Percentiles rank a stretch among this genome's conserved stretches.
Evolutionary conservation across 768 basidiomycete species (phyloP).

Genomic region (Auricularia heimuer): DNA sequence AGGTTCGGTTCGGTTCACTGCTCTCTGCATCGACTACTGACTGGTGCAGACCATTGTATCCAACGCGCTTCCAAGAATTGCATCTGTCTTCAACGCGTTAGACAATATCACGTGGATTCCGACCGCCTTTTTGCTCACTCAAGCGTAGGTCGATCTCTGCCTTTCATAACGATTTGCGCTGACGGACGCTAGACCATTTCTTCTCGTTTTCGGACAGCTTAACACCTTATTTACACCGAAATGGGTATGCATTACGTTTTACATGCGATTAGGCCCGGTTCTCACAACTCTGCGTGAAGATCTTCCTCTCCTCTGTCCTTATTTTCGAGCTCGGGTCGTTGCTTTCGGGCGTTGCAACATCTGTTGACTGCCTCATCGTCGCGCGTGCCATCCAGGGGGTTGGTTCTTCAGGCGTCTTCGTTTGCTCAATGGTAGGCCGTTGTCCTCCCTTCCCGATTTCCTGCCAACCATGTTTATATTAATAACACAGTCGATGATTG

Average conservation of each 20-base stretch:
- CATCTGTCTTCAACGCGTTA: slow-evolving; percentile 8
- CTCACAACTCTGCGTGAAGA: background rate
- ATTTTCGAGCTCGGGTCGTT: slow-evolving; percentile 26
- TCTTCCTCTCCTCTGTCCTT: slow-evolving; percentile 9
- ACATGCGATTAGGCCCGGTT: too few relatives aligned
- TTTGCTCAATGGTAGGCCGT: background rate
- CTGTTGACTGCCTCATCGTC: slow-evolving; percentile 23
- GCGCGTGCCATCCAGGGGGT: slow-evolving; percentile 26
- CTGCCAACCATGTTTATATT: too few relatives aligned
- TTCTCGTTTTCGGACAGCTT: slow-evolving; percentile 23
- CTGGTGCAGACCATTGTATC: slow-evolving; percentile 22
- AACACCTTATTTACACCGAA: slow-evolving; percentile 23
- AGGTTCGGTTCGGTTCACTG: background rate
- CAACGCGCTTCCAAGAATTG: slow-evolving; percentile 8
- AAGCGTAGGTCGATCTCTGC: background rate
- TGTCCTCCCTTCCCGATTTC: too few relatives aligned
- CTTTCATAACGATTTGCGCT: too few relatives aligned
- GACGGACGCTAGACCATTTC: slow-evolving; percentile 7
- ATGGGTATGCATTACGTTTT: slow-evolving; percentile 1
- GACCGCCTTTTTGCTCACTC: slow-evolving; percentile 5
- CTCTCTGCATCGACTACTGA: too few relatives aligned
- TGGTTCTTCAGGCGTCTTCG: slow-evolving; percentile 23
- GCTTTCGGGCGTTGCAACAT: slow-evolving; percentile 22
- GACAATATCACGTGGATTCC: slow-evolving; percentile 9
- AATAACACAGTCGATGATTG: slow-evolving; percentile 4